A percentile compares a stretch with the other conserved stretches of the same genome.
Evolutionary conservation across 2,329 filamentous ascomycete genomes (phyloP).

Genomic region (Aspergillus ochraceus): DNA sequence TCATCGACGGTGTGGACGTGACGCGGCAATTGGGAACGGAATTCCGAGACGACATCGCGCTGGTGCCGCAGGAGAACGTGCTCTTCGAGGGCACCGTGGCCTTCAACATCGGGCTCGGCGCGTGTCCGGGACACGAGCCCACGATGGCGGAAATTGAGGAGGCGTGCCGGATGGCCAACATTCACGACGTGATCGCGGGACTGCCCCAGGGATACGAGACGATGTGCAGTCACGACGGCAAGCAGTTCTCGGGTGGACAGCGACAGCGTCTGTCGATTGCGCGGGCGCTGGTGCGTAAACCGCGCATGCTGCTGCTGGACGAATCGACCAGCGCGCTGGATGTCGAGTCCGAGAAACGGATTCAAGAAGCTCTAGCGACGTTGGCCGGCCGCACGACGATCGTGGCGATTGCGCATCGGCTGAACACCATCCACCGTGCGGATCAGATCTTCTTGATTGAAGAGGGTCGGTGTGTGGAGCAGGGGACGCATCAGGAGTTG

Average conservation of each 20-base stretch:
- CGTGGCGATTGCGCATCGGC: constrained; percentile 43
- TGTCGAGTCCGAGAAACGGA: constrained; percentile 50
- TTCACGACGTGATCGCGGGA: constrained; percentile 65
- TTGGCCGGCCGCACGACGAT: constrained; percentile 37
- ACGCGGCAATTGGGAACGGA: constrained; percentile 37
- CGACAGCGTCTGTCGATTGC: constrained; percentile 60
- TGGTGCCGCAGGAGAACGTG: constrained; percentile 50
- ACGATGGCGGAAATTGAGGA: constrained; percentile 63
- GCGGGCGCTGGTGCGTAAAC: constrained; percentile 55
- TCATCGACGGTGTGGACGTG: constrained; percentile 54
- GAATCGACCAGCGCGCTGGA: constrained; percentile 62
- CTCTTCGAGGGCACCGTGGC: constrained; percentile 50
- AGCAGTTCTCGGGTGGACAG: constrained; percentile 58
- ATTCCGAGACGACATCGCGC: constrained; percentile 47
- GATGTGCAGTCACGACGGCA: constrained; percentile 55
- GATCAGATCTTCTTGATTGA: constrained; percentile 76
- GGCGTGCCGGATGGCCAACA: constrained; percentile 67
- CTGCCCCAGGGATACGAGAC: constrained; percentile 68
- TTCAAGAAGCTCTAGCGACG: constrained; percentile 44
- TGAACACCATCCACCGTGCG: constrained; percentile 52
- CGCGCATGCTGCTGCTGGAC: constrained; percentile 57
- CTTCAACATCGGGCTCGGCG: constrained; percentile 49
- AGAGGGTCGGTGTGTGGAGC: constrained; percentile 49
- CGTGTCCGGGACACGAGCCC: constrained; percentile 54
- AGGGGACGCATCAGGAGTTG: constrained; percentile 51